Conservation (phyloP, 139 green algal genomes). For the Mychonastes homosphaera region DNA sequence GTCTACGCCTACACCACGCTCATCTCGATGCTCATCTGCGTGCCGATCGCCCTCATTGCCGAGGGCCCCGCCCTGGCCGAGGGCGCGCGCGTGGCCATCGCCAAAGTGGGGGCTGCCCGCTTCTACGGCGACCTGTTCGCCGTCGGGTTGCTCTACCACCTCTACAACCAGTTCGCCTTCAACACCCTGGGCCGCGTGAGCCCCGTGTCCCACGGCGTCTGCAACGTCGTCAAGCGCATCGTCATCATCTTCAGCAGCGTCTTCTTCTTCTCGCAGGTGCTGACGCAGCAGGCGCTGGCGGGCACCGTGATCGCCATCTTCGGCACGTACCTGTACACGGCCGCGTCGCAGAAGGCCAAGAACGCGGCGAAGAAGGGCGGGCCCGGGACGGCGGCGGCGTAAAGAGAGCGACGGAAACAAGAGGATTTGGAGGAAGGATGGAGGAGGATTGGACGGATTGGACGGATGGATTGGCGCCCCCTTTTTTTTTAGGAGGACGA, state of each 20-base stretch:
- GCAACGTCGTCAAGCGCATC: slow-evolving; percentile 99
- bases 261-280: slow-evolving; percentile 44
- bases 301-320: slow-evolving; percentile 68
- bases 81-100: slow-evolving; percentile 32
- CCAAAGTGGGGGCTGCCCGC: slow-evolving; percentile 50
- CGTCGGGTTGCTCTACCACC: slow-evolving; percentile 95
- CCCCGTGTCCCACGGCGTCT: slow-evolving; percentile 94
- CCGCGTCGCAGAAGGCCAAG: slow-evolving; percentile 29
- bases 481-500: no score
- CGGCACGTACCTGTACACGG: slow-evolving; percentile 76
- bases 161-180: slow-evolving; percentile 99
- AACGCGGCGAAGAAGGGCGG: slow-evolving; percentile 26
- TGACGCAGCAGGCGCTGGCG: slow-evolving; percentile 80
- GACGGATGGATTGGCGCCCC: no score
- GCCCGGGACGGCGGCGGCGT: no score
- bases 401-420: no score
- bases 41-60: slow-evolving; percentile 66
- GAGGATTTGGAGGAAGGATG: no score
- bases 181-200: slow-evolving; percentile 92
- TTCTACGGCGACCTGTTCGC: slow-evolving; percentile 77
- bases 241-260: slow-evolving; percentile 91
- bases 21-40: slow-evolving; percentile 85
- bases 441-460: no score
- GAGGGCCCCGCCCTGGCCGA: slow-evolving; percentile 54
- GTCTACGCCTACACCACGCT: slow-evolving; percentile 97